Base-by-base conservation (phyloP, 2,329 filamentous ascomycete genomes). In the Microsporum canis region DNA sequence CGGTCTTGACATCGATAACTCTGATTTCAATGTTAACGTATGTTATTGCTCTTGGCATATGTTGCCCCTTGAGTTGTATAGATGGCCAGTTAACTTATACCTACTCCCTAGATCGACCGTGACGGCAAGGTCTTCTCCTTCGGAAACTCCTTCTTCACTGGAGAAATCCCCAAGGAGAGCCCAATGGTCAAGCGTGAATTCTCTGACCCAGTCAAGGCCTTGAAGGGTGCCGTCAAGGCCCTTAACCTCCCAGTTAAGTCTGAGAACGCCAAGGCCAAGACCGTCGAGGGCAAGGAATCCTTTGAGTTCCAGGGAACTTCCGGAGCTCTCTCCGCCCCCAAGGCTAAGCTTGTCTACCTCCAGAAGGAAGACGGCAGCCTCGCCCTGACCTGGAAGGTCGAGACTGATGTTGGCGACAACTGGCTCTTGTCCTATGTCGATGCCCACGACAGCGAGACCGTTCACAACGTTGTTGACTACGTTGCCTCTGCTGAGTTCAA, bases 1-100 rank as follows among this genome's bases (percentile, higher is more conserved):
- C 27, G 62, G 62, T 2, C 31, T 63, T n/a, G 62, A 63, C 34
- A 43, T 63, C 38, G 62, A 63, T 36, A 63, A 63, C 49, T 58
- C 60, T 36, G 62, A 63, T 34, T 62, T 63, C 60, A 63, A 63
- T 36, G 60, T 63, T 29, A 63, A 63, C 55, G 62, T 63, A 60
- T 57, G 62, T 39, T 31, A 10, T 23, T 10, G 8, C 14, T 12
- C 17, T 23, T 23, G 17, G 1, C 17, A 23, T 23, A 14, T n/a
- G 12, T 14, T 43, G 10, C 1, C 10, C 53, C 17, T 23, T 38
- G 17, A 3, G n/a, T 14, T 33, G 6, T 8, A 56, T 56, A 23
- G 7, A 31, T 49, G 17, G 45, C 17, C 17, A 27, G 45, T 17
- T 57, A 12, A 41, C 55, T 5, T n/a, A 27, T 5, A 29, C 41